phyloP scores from a whole-genome alignment of 192 early-diverging fungal species.

The Cetraspora pellucida region DNA sequence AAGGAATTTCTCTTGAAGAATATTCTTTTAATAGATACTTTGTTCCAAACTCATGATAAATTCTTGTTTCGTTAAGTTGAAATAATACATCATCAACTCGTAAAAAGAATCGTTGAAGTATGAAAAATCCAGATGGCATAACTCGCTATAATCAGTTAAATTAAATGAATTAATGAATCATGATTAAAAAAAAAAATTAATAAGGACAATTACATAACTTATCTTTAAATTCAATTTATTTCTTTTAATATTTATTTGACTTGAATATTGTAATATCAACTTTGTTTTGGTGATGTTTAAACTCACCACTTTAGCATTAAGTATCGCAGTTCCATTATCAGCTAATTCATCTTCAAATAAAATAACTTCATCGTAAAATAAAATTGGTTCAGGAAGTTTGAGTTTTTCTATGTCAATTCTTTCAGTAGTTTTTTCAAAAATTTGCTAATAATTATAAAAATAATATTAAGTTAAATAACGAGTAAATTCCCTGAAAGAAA shows the following conservation, averaged over 20 bases:
- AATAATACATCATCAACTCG: conserved; percentile 94
- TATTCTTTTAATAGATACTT: conserved; percentile 69
- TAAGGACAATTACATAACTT: no score
- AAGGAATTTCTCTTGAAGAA: conserved; percentile 66
- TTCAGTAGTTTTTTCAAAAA: conserved; percentile 43
- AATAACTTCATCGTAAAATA: conserved; percentile 93
- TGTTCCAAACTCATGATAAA: conserved; percentile 87
- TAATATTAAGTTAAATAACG: neutral
- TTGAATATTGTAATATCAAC: no score
- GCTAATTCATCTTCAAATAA: conserved; percentile 96
- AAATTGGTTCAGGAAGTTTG: conserved; percentile 77
- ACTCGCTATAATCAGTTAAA: conserved; percentile 64
- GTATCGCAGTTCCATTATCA: conserved; percentile 88
- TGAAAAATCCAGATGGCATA: conserved; percentile 90
- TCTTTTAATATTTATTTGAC: no score
- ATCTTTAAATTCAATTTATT: no score
- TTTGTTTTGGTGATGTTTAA: neutral
- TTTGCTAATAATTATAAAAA: neutral
- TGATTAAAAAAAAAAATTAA: neutral
- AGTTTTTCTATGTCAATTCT: conserved; percentile 80
- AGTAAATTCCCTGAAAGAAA: neutral
- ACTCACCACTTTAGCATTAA: conserved; percentile 77
- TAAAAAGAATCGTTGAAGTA: conserved; percentile 86
- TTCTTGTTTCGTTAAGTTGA: conserved; percentile 84
- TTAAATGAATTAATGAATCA: neutral